phyloP scores from a whole-genome alignment of 768 basidiomycete genomes.

The Phanerodontia chrysosporium region DNA sequence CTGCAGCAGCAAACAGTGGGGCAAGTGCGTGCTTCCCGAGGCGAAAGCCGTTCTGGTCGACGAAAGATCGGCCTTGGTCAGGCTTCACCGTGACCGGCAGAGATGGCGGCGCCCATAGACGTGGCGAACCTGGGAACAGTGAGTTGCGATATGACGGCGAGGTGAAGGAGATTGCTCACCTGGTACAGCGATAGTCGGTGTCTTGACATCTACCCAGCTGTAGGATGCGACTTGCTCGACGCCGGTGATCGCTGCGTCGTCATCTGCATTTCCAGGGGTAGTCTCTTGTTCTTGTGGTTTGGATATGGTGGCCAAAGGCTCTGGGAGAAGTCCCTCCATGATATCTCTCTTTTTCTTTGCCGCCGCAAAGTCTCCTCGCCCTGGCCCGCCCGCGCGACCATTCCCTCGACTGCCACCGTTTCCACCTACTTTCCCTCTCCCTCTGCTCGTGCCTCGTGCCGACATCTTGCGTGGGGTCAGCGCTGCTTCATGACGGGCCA shows the following conservation, averaged over 20 bases:
- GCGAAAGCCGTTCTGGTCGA: constrained; percentile 57
- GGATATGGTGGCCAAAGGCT: neutral
- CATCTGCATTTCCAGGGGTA: neutral
- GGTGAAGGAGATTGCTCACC: constrained; percentile 14
- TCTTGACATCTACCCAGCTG: constrained; percentile 20
- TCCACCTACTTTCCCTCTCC: too few relatives aligned
- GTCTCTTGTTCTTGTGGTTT: neutral
- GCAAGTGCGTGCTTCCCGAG: constrained; percentile 36
- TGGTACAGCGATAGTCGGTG: constrained; percentile 28
- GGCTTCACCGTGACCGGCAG: constrained; percentile 50
- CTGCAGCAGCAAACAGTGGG: constrained; percentile 59
- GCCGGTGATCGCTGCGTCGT: constrained; percentile 5
- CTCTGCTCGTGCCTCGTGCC: too few relatives aligned
- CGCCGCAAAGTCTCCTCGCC: neutral
- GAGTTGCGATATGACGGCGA: too few relatives aligned
- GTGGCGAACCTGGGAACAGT: constrained; percentile 48
- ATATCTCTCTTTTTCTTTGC: neutral
- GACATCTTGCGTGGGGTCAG: too few relatives aligned
- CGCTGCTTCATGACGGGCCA: too few relatives aligned
- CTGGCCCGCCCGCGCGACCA: neutral
- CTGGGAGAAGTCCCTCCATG: neutral
- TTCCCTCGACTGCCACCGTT: neutral
- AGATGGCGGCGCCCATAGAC: constrained; percentile 43
- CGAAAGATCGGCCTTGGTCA: constrained; percentile 45
- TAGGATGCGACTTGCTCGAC: constrained; percentile 27